Evolutionary conservation across 1,284 basidiomycete genomes (phyloP).

Genomic region (Ustilago tritici): DNA sequence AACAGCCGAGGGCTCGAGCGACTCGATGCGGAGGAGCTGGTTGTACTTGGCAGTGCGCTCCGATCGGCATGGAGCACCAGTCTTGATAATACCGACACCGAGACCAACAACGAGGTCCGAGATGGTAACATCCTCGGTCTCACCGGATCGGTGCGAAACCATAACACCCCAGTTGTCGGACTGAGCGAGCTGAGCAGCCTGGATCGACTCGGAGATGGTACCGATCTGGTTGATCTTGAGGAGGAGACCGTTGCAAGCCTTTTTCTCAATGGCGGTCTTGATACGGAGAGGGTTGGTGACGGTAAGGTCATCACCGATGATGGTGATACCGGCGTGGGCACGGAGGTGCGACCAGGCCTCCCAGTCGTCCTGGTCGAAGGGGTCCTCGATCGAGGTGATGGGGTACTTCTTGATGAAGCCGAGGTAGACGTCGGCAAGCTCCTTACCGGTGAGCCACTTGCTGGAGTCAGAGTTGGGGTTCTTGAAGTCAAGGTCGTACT

Average conservation of each 20-base stretch:
- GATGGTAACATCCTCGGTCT: constrained; percentile 78
- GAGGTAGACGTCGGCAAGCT: constrained; percentile 95
- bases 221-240: constrained; percentile 97
- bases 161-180: constrained; percentile 99
- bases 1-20: constrained; percentile 53
- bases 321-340: constrained; percentile 74
- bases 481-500: constrained; percentile 99
- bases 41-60: constrained; percentile 84
- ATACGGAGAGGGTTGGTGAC: constrained; percentile 98
- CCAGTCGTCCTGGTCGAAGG: constrained; percentile 99
- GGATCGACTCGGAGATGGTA: constrained; percentile 98
- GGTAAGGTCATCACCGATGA: constrained; percentile 97
- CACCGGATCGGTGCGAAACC: constrained; percentile 98
- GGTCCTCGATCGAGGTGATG: constrained; percentile 90
- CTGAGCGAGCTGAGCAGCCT: constrained; percentile 95
- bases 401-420: constrained; percentile 70
- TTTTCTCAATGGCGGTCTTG: constrained; percentile 99
- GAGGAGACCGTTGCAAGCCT: constrained; percentile 98
- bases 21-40: constrained; percentile 68
- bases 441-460: constrained; percentile 90
- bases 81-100: constrained; percentile 96
- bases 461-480: constrained; percentile 98
- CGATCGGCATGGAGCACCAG: constrained; percentile 91
- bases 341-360: constrained; percentile 95
- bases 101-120: constrained; percentile 96